Evolutionary conservation across 352 stramenopile genomes (phyloP), one percentile per base, ranked within the genome.

Genomic region (Plasmopara muralis): DNA sequence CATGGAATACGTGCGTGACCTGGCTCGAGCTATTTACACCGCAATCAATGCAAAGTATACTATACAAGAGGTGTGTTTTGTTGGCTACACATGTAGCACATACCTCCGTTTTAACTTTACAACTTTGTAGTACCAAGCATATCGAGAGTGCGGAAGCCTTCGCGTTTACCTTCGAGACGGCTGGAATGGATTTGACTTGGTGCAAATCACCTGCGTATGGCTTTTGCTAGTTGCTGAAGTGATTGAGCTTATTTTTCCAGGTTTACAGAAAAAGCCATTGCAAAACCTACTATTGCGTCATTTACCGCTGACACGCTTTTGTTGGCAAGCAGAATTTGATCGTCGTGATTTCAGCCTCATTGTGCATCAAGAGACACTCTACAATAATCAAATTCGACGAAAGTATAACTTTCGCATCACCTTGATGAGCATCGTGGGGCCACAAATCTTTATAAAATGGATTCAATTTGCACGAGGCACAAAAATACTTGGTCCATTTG

Each of bases 361-460:
- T 10, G 74, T 84, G 16, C 72, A 75, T 41, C 70, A 84, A 53
- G 76, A 85, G 51, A 83, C 78, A 14, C 56, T 85, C 31, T 85
- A 88, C 49, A 73, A 52, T 47, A 63, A 65, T 15, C 70, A 47
- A 28, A 73, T 78, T 13, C 87, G 72, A 64, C 56, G 81, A 13
- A 51, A 58, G 6, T 91, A 91, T 53, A 84, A 83, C 34, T 74
- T 89, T 7, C 81, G 77, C 14, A 87, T 74, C 31, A 89, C 77
- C 14, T 49, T 91, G 12, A 87, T 89, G 76, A 82, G 70, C 55
- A 87, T 89, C 37, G 73, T 88, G 12, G 81, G 77, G 0, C 78
- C 77, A 9, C 75, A 87, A 50, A 82, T 92, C 14, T 89, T 89
- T 49, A 69, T 92, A 37, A 81, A 81, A 8, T 92, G 81, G 77